Base-by-base conservation (phyloP, 2,329 filamentous ascomycete genomes). In the Colletotrichum plurivorum region DNA sequence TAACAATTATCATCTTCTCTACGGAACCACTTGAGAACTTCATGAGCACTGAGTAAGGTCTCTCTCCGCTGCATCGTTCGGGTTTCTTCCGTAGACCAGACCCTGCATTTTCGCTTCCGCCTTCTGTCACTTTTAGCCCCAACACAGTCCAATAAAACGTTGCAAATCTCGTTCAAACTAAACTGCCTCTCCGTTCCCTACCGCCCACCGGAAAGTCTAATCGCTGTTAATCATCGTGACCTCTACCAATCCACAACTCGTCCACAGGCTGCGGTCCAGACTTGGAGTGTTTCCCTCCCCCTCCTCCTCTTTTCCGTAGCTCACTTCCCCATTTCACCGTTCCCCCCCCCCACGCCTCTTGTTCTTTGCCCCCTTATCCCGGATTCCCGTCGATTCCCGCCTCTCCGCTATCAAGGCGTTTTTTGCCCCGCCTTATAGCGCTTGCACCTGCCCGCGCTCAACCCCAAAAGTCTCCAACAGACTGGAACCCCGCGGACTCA, bases 361-460 rank as follows among this genome's bases (percentile, higher is more conserved):
- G 8, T 3, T 7, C 13, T 53, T 15, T 53, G 2, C 43, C 49
- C 36, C 45, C 45, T 63, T 52, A 46, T 5, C 60, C 31, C 46
- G 46, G 39, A 31, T n/a, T 8, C 15, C 27, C 58, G 36, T 46
- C 53, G 25, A 39, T 39, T 53, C 41, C 22, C 46, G 16, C 25
- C 53, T 36, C 61, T 60, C 60, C 53, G 64, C 64, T 52, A 36
- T 56, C 20, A 16, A 18, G 15, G 16, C 43, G 22, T 64, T 49
- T 53, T 13, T 1, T 39, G 43, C 60, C 48, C 55, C 55, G 61
- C 55, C 62, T 36, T 56, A 60, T 18, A 51, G 66, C 66, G 66
- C 66, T 69, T 69, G 41, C 62, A 69, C 66, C 22, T 69, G n/a
- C 66, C 66, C 55, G 27, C 25, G 7, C 39, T 22, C 31, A 13